A percentile compares a stretch with the other conserved stretches of the same genome.
Conservation (phyloP, 1,284 basidiomycete genomes). For the Microbotryum saponariae region DNA sequence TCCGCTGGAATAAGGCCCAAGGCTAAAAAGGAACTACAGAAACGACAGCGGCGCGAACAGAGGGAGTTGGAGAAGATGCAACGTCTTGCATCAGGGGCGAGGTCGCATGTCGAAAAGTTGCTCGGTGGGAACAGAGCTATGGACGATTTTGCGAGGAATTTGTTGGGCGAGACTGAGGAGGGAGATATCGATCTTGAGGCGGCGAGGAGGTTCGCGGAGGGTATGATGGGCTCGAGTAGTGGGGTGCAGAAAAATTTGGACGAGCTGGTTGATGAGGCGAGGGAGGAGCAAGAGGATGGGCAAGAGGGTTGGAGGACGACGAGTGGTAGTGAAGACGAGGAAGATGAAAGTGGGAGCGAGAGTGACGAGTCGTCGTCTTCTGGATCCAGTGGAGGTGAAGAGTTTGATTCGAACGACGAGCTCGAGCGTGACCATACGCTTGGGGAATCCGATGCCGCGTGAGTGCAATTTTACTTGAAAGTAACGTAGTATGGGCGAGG, state of each 20-base stretch:
- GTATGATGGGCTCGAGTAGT: slow-evolving; percentile 5
- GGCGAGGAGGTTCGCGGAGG: slow-evolving; percentile 10
- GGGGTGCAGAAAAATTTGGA: slow-evolving; percentile 1
- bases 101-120: slow-evolving; percentile 14
- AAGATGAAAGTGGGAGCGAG: slow-evolving; percentile 1
- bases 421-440: slow-evolving; percentile 25
- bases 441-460: slow-evolving; percentile 29
- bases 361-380: not conserved
- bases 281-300: slow-evolving; percentile 14
- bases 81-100: slow-evolving; percentile 8
- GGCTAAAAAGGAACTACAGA: slow-evolving; percentile 5
- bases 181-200: slow-evolving; percentile 13
- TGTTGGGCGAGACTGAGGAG: slow-evolving; percentile 1
- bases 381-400: slow-evolving; percentile 19
- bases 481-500: no score
- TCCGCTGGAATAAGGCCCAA: not conserved
- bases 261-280: slow-evolving; percentile 1
- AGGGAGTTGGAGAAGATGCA: slow-evolving; percentile 25
- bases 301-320: slow-evolving; percentile 21
- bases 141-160: slow-evolving; percentile 22
- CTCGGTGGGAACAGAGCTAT: not conserved
- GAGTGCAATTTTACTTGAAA: not conserved
- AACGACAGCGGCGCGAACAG: slow-evolving; percentile 15
- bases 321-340: slow-evolving; percentile 7
- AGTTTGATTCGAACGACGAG: slow-evolving; percentile 23